Base-by-base conservation (phyloP, 2,329 filamentous ascomycete species). In the Botryotinia calthae region DNA sequence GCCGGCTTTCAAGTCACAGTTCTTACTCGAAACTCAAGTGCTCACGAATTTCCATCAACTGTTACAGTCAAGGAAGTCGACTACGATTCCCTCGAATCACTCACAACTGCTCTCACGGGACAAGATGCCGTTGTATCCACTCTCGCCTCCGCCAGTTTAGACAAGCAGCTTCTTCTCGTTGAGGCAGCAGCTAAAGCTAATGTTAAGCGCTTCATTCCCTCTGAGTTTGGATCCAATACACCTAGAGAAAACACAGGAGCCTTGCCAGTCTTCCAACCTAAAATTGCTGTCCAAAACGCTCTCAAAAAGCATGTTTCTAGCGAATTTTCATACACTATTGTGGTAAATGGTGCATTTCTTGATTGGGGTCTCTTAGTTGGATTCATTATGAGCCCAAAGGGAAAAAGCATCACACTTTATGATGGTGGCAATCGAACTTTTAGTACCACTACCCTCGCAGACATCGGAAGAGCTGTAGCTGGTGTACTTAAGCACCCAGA, bases 181-280 rank as follows among this genome's bases (percentile, higher is more conserved):
- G 85, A 90, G 68, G 89, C 88, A 1, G 84, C 87, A n/a, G 83
- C 87, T 56, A 84, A 84, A 42, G 88, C 88, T 1, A 86, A 87
- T n/a, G 87, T 91, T 12, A 84, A 87, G 78, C 84, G 87, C 28
- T 89, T 90, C 81, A 83, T 91, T 54, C 88, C 88, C 1, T 86
- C 86, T 18, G 88, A 91, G 72, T 91, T 85, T 54, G 82, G 81
- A 25, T 79, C 80, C 58, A 77, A 81, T 81, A 81, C 73, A 0
- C 67, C 70, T 31, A 74, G 62, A 42, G 71, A 74, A 12, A 75
- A 76, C 58, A 40, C 75, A 37, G 56, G 72, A 48, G n/a, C 61
- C 48, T 67, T 74, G 20, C 74, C 76, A 56, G 22, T 76, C 58
- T 76, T 76, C 20, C 31, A 68, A 28, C 40, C 73, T 7, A 74